A percentile compares a stretch with the other conserved stretches of the same genome.
Conservation (phyloP, 805 yeast species). For the Suhomyces kilbournensis region DNA sequence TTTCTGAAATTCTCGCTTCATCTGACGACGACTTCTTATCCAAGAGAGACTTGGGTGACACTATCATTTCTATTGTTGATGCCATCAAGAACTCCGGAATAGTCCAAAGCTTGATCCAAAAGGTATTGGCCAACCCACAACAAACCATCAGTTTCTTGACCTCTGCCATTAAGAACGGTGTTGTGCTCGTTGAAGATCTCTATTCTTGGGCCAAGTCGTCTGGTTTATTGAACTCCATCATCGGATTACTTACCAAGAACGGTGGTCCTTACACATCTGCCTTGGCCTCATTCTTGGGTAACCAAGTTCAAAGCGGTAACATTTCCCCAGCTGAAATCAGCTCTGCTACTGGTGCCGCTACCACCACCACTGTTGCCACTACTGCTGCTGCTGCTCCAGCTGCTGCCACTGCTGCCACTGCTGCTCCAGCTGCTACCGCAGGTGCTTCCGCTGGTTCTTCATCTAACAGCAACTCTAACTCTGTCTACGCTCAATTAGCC, state of each 20-base stretch:
- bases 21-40: conserved; percentile 26
- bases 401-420: conserved; percentile 8
- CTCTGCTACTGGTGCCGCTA: conserved; percentile 11
- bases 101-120: conserved; percentile 27
- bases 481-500: conserved; percentile 10
- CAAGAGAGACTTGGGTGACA: conserved; percentile 34
- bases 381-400: conserved; percentile 8
- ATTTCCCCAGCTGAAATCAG: conserved; percentile 11
- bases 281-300: conserved; percentile 27
- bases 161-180: conserved; percentile 31
- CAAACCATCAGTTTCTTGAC: conserved; percentile 31
- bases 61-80: conserved; percentile 25
- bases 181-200: conserved; percentile 32
- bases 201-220: conserved; percentile 36
- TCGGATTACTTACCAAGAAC: conserved; percentile 21
- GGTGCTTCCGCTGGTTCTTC: conserved; percentile 5
- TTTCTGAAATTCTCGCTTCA: conserved; percentile 5
- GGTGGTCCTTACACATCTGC: conserved; percentile 23
- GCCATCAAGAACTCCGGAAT: conserved; percentile 36
- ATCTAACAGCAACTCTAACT: conserved; percentile 1
- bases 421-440: conserved; percentile 12
- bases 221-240: conserved; percentile 30
- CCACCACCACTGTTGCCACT: conserved; percentile 11
- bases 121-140: conserved; percentile 37
- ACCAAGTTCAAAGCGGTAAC: conserved; percentile 23